Conservation (phyloP, 352 stramenopile species). For the Aphanomyces stellatus region DNA sequence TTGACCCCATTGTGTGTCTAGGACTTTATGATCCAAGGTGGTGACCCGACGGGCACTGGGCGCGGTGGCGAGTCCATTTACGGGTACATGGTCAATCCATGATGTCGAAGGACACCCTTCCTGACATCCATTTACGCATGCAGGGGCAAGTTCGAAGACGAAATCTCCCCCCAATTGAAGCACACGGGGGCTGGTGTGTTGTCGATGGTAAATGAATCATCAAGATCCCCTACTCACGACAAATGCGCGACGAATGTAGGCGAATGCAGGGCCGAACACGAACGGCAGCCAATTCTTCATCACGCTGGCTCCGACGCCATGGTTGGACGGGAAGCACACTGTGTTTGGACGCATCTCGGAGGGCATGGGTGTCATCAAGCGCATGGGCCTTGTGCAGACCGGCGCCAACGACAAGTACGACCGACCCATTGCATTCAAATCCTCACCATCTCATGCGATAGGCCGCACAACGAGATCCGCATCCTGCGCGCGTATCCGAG, state of each 20-base stretch:
- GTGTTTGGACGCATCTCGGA: slow-evolving; percentile 88
- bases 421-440: slow-evolving; percentile 1
- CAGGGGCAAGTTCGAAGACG: slow-evolving; percentile 91
- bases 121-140: neutral
- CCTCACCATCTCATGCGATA: slow-evolving; percentile 19
- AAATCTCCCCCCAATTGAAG: slow-evolving; percentile 89
- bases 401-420: slow-evolving; percentile 75
- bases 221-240: neutral
- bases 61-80: slow-evolving; percentile 89
- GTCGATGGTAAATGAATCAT: slow-evolving; percentile 55
- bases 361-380: slow-evolving; percentile 91
- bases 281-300: slow-evolving; percentile 95
- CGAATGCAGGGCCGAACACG: slow-evolving; percentile 86
- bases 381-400: slow-evolving; percentile 85
- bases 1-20: too few species aligned
- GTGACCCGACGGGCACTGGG: slow-evolving; percentile 90
- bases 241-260: slow-evolving; percentile 27
- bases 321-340: slow-evolving; percentile 92
- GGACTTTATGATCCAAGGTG: slow-evolving; percentile 96
- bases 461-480: slow-evolving; percentile 71
- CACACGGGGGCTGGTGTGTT: slow-evolving; percentile 90
- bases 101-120: too few species aligned
- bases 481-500: slow-evolving; percentile 55
- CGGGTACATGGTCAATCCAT: slow-evolving; percentile 37
- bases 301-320: slow-evolving; percentile 88